phyloP scores from a whole-genome alignment of 1,284 basidiomycete species.

The Naganishia albida region DNA sequence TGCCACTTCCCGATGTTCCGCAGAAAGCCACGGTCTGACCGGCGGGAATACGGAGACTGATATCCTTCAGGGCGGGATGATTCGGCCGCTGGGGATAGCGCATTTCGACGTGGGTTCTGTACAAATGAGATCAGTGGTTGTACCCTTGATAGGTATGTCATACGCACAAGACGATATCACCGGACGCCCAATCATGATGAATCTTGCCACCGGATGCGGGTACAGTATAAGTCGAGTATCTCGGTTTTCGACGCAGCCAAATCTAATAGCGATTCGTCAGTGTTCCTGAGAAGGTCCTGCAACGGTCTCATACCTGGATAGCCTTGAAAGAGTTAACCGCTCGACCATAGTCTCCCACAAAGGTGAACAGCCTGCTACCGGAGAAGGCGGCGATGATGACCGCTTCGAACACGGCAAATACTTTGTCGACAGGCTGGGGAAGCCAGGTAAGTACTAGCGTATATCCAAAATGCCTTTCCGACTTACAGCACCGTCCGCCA shows the following conservation, averaged over 20 bases:
- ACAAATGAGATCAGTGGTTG: constrained; percentile 10
- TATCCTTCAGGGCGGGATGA: constrained; percentile 37
- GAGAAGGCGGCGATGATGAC: constrained; percentile 52
- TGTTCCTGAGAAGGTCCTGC: no score
- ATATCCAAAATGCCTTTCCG: not conserved
- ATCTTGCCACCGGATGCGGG: constrained; percentile 3
- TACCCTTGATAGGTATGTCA: not conserved
- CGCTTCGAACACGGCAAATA: constrained; percentile 51
- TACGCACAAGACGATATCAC: constrained; percentile 38
- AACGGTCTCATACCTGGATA: constrained; percentile 42
- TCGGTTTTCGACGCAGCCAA: constrained; percentile 44
- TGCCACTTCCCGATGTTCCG: constrained; percentile 39
- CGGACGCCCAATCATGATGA: constrained; percentile 21
- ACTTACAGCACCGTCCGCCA: constrained; percentile 39
- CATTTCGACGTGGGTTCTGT: constrained; percentile 40
- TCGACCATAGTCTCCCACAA: constrained; percentile 44
- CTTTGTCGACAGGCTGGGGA: constrained; percentile 36
- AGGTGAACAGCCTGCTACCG: constrained; percentile 42
- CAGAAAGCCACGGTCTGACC: constrained; percentile 44
- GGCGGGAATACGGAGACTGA: constrained; percentile 40
- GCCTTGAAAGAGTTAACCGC: constrained; percentile 38
- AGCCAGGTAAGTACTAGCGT: not conserved
- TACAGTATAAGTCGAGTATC: constrained; percentile 27
- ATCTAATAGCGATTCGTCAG: constrained; percentile 26
- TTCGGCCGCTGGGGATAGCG: constrained; percentile 44